Evolutionary conservation across 1,139 yeast species (phyloP).

Genomic region (Suhomyces wounanorum): DNA sequence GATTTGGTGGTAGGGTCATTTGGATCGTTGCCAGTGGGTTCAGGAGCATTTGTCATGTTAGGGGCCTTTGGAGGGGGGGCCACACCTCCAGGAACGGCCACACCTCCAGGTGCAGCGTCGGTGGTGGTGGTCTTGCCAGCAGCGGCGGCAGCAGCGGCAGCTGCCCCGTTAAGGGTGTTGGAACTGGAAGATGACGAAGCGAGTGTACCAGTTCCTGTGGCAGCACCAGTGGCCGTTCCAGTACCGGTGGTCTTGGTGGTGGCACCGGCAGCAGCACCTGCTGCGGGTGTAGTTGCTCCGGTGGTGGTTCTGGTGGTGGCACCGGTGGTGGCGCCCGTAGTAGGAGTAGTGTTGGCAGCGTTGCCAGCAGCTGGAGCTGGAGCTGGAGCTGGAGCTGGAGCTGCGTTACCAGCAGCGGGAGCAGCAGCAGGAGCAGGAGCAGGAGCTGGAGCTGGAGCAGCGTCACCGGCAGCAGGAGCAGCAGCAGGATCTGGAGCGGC

Average conservation of each 20-base stretch:
- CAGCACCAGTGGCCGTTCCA: constrained; percentile 38
- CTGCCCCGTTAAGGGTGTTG: constrained; percentile 9
- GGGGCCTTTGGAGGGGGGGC: constrained; percentile 19
- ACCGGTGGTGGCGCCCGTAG: constrained; percentile 9
- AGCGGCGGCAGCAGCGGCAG: constrained; percentile 17
- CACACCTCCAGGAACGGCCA: constrained; percentile 17
- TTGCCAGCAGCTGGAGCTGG: constrained; percentile 7
- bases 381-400: constrained; percentile 10
- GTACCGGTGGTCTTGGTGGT: constrained; percentile 18
- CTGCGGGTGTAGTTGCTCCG: constrained; percentile 11
- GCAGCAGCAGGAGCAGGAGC: constrained; percentile 12
- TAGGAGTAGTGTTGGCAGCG: constrained; percentile 9
- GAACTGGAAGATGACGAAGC: constrained; percentile 12
- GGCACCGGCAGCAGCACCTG: constrained; percentile 14
- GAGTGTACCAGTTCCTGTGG: constrained; percentile 13
- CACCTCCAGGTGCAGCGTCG: constrained; percentile 16
- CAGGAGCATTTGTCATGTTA: constrained; percentile 11
- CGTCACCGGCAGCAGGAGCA: constrained; percentile 3
- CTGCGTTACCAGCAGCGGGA: not conserved
- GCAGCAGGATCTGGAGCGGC: constrained; percentile 10
- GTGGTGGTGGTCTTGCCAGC: constrained; percentile 17
- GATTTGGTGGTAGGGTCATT: constrained; percentile 20
- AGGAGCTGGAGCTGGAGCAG: not conserved
- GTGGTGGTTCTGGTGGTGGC: not conserved
- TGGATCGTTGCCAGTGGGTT: constrained; percentile 16